Base-by-base conservation (phyloP, 1,284 basidiomycete species). In the Trichosporon sp. region DNA sequence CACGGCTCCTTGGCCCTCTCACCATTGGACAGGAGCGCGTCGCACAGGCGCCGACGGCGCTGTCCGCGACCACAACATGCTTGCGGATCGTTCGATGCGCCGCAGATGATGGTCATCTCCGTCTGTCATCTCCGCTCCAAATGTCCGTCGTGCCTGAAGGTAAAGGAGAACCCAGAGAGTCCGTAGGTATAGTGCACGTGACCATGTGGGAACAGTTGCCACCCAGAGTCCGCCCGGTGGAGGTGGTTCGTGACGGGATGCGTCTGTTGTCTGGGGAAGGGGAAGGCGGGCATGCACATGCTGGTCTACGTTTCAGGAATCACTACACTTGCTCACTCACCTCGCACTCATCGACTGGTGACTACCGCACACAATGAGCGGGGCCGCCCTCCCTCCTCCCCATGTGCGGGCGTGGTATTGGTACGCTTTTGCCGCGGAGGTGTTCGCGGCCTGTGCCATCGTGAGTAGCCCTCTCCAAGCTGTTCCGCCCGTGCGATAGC, bases 381-480 rank as follows among this genome's bases (percentile, higher is more conserved):
- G 67, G 67, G 61, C 56, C 70, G 26, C 66, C 68, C 59, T 63
- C 16, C 59, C 59, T 10, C 59, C 59, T 19, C 70, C 70, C 4
- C 80, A 80, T 67, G 77, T 80, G 16, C 66, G 77, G 38, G 81
- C 80, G 4, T 83, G 81, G 81, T 84, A 82, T 70, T 77, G 75
- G 63, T 84, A 83, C 70, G 77, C 81, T 54, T 83, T 81, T 51
- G 83, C 82, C 1, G 79, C 79, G 7, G 82, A 83, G 73, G 81
- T 84, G 5, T 84, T 80, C 66, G 75, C 79, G 8, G 82, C 80
- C 4, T 82, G 78, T 73, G 81, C 75, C 7, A 61, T 79, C 75
- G 80, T 78, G 71, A 54, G 80, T 73, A 37, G 35, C 35, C 35
- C 8, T 37, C 35, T 31, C 35, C 14, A 19, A 19, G 26, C 26